Conservation (phyloP, 208 protist species). For the Porcisia hertigi region DNA sequence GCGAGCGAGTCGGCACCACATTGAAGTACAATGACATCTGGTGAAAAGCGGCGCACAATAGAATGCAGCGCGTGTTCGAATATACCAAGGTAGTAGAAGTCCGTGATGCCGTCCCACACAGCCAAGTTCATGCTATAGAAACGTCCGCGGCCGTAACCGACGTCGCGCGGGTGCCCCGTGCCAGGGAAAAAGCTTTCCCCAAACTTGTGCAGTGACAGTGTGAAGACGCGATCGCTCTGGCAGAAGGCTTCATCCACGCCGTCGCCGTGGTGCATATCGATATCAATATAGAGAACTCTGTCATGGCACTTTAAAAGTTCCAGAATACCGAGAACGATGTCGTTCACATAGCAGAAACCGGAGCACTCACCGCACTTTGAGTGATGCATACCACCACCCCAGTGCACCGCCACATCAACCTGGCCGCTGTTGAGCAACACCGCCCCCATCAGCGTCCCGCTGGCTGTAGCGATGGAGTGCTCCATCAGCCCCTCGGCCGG, state of each 20-base stretch:
- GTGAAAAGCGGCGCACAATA: constrained; percentile 66
- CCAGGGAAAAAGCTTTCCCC: constrained; percentile 98
- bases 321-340: constrained; percentile 99
- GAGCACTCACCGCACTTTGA: constrained; percentile 96
- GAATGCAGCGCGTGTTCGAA: constrained; percentile 71
- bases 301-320: constrained; percentile 98
- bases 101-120: constrained; percentile 89
- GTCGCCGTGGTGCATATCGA: constrained; percentile 99
- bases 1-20: constrained; percentile 98
- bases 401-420: constrained; percentile 97
- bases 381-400: constrained; percentile 99
- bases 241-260: constrained; percentile 99
- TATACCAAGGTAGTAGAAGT: constrained; percentile 87
- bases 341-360: constrained; percentile 99
- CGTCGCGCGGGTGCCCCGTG: constrained; percentile 92
- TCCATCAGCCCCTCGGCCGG: constrained; percentile 88
- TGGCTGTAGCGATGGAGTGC: constrained; percentile 83
- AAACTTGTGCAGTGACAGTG: constrained; percentile 99
- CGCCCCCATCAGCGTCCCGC: constrained; percentile 84
- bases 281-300: constrained; percentile 99
- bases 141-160: constrained; percentile 76
- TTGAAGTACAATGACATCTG: constrained; percentile 98
- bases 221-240: constrained; percentile 99
- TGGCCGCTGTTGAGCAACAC: constrained; percentile 81
- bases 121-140: constrained; percentile 90